Evolutionary conservation across 345 rosid genomes (phyloP).

Genomic region (Populus alba): DNA sequence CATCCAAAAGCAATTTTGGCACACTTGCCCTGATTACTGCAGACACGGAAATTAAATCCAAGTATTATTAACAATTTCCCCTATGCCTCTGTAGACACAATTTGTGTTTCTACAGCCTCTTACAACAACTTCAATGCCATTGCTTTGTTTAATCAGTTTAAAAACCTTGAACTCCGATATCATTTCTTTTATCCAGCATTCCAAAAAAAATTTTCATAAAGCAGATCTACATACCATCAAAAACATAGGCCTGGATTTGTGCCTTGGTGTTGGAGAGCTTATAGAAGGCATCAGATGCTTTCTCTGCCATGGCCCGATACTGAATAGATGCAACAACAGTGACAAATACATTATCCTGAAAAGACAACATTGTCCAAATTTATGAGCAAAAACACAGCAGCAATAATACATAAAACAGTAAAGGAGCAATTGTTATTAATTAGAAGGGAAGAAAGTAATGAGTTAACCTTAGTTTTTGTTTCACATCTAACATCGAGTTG

Average conservation of each 20-base stretch:
- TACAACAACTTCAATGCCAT: too few relatives aligned
- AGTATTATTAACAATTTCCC: neutral
- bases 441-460: neutral
- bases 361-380: neutral
- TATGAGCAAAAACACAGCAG: neutral
- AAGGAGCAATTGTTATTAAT: neutral
- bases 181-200: neutral
- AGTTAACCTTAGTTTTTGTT: constrained; percentile 19
- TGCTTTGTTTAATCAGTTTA: neutral
- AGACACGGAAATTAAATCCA: neutral
- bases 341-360: constrained; percentile 22
- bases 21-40: constrained; percentile 12
- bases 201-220: neutral
- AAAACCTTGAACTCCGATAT: neutral
- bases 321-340: constrained; percentile 24
- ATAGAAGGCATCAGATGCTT: constrained; percentile 19
- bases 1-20: constrained; percentile 3
- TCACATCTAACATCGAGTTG: constrained; percentile 28
- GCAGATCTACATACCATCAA: neutral
- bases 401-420: neutral
- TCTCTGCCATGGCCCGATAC: constrained; percentile 18
- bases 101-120: too few relatives aligned
- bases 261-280: neutral
- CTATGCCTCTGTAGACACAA: too few relatives aligned
- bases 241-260: constrained; percentile 16